Base-by-base conservation (phyloP, 495 filamentous ascomycete species). In the Bacidia rubella region DNA sequence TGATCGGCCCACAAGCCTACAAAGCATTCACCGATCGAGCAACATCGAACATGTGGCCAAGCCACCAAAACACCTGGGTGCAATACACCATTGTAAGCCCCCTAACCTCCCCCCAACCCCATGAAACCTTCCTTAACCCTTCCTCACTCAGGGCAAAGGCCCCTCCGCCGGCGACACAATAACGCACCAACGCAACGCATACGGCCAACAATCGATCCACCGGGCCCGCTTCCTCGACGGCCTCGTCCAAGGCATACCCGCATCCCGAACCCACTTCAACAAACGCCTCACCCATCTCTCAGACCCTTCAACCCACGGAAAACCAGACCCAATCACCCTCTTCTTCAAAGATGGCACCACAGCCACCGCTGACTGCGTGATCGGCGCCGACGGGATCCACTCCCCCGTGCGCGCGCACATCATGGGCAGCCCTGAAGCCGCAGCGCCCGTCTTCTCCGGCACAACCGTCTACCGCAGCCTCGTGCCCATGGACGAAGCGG, bases 341-440 rank as follows among this genome's bases (percentile, higher is more conserved):
- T 21, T 25, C 51, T 61, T 55, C 52, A 55, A 47, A 54, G 61
- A 56, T 53, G 59, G 51, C 45, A 55, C 17, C 52, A 53, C 26
- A 58, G 59, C 25, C 57, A 56, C 19, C 39, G 66, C 63, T 0
- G 68, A 72, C 54, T 68, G 70, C 11, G 74, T 80, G 2, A 62
- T 83, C 22, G 77, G 76, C 0, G 77, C 75, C 56, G 78, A 82
- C 67, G 78, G 79, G 1, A 77, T 83, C 51, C 71, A 74, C 54
- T 73, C 70, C 1, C 63, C 57, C 23, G 68, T 74, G 2, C 67
- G 75, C 41, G 64, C 73, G 51, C 64, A 63, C 11, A 58, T 81
- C 24, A 51, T 80, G 0, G 68, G 70, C 5, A 58, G 63, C 15
- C 59, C 65, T 1, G 57, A 65, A n/a, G 63, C 63, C 1, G 54